Percentiles rank a stretch among this genome's conserved stretches.
phyloP scores from a whole-genome alignment of 108 stramenopile genomes.

The Stephanodiscus minutulus region DNA sequence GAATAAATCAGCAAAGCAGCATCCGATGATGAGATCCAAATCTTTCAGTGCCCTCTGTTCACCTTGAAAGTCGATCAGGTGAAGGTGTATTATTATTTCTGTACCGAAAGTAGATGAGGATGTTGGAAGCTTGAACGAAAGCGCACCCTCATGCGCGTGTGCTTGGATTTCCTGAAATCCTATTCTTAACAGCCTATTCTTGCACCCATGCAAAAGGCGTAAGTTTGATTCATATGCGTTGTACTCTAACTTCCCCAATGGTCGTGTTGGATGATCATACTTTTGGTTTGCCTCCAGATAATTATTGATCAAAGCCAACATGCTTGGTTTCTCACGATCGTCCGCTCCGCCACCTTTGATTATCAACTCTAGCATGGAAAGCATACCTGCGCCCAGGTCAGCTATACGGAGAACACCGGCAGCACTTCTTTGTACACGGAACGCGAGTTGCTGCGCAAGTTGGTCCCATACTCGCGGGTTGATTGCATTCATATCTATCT shows the following conservation, averaged over 20 bases:
- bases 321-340: constrained; percentile 28
- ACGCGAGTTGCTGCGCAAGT: constrained; percentile 47
- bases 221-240: constrained; percentile 81
- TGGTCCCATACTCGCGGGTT: constrained; percentile 58
- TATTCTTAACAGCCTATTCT: constrained; percentile 44
- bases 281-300: constrained; percentile 2
- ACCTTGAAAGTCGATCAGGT: constrained; percentile 55
- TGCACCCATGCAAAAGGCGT: constrained; percentile 52
- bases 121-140: constrained; percentile 19
- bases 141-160: neutral
- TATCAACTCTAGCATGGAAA: constrained; percentile 74
- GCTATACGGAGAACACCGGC: constrained; percentile 47
- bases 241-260: constrained; percentile 55
- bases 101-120: constrained; percentile 10
- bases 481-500: constrained; percentile 71
- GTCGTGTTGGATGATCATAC: constrained; percentile 9
- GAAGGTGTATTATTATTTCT: constrained; percentile 59
- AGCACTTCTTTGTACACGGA: constrained; percentile 22
- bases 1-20: constrained; percentile 89
- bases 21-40: constrained; percentile 83
- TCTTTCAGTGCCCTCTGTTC: constrained; percentile 27
- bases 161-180: constrained; percentile 57
- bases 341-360: constrained; percentile 50
- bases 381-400: constrained; percentile 78
- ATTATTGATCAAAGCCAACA: constrained; percentile 36